Evolutionary conservation across 495 filamentous ascomycete genomes (phyloP).

Genomic region (Aspergillus homomorphus): DNA sequence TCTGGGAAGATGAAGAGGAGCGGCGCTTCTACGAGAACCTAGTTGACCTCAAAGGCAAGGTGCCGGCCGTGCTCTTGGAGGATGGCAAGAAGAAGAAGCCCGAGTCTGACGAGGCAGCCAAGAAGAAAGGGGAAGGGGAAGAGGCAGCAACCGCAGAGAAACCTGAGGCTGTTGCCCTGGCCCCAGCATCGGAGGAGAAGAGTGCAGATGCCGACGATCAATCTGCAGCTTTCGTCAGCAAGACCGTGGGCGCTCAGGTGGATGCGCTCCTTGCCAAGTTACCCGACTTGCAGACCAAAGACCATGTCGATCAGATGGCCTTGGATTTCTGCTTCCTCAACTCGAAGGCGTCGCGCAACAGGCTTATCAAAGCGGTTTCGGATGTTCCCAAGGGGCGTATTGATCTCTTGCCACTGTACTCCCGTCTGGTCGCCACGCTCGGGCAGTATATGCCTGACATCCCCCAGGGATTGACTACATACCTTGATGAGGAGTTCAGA

Average conservation of each 20-base stretch:
- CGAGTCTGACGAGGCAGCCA: constrained; percentile 67
- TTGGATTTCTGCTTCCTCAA: constrained; percentile 98
- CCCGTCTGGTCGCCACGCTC: constrained; percentile 88
- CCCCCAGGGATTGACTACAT: constrained; percentile 83
- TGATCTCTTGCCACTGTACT: constrained; percentile 88
- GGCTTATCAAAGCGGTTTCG: constrained; percentile 86
- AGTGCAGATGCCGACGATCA: constrained; percentile 70
- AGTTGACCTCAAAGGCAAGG: constrained; percentile 91
- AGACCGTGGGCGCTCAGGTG: constrained; percentile 94
- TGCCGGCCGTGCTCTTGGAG: constrained; percentile 88
- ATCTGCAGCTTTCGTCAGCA: constrained; percentile 92
- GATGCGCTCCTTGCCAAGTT: constrained; percentile 85
- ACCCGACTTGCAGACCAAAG: constrained; percentile 85
- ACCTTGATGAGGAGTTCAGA: constrained; percentile 95
- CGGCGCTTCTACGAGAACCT: constrained; percentile 96
- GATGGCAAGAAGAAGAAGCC: constrained; percentile 93
- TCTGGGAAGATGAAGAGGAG: constrained; percentile 99
- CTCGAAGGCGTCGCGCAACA: constrained; percentile 94
- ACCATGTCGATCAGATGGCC: constrained; percentile 85
- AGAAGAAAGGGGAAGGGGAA: constrained; percentile 45
- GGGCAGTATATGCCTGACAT: constrained; percentile 92
- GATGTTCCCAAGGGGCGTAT: constrained; percentile 91
- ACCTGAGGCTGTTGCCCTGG: constrained; percentile 20
- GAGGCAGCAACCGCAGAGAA: constrained; percentile 34
- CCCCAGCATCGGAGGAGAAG: constrained; percentile 44